Conservation (phyloP, 306 rosid species). For the Prunus persica region Prunus_persica_NCBIv2 NC_034010.1:15783501-15784000, state of each 20-base stretch:
- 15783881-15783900: background rate
- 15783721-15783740: no score
- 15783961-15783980: background rate
- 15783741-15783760: background rate
- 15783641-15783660: background rate
- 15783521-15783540: no score
- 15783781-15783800: background rate
- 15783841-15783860: background rate
- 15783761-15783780: background rate
- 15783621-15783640: background rate
- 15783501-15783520: no score
- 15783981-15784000: no score
- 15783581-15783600: no score
- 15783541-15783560: no score
- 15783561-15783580: no score
- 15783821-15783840: background rate
- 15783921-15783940: background rate
- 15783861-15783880: background rate
- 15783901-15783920: background rate
- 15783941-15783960: background rate
- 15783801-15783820: background rate
- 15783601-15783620: no score
- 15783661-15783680: background rate
- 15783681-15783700: background rate
- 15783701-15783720: background rate